Conservation (phyloP, 768 basidiomycete species). For the Pisolithus orientalis region DNA sequence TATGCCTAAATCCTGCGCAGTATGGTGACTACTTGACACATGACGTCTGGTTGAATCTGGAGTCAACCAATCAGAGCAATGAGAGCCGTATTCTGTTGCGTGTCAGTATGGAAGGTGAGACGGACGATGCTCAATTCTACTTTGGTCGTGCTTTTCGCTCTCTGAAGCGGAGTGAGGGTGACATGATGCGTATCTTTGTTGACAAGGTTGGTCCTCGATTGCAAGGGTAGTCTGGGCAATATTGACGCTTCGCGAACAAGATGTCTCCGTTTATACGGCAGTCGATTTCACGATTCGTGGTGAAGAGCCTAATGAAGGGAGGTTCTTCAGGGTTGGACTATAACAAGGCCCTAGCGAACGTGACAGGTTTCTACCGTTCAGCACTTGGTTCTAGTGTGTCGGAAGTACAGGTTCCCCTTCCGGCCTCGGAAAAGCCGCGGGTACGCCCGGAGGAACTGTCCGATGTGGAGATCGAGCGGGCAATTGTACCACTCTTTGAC, state of each 20-base stretch:
- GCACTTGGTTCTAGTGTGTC: conserved; percentile 58
- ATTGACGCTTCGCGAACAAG: conserved; percentile 33
- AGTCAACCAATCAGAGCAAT: conserved; percentile 40
- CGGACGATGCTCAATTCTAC: conserved; percentile 95
- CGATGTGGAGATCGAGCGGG: conserved; percentile 91
- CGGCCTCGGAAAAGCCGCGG: conserved; percentile 69
- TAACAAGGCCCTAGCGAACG: conserved; percentile 81
- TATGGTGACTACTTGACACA: conserved; percentile 87
- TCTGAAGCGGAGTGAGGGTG: conserved; percentile 85
- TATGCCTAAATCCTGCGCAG: conserved; percentile 84
- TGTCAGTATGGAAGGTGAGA: conserved; percentile 98
- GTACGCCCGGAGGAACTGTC: conserved; percentile 74
- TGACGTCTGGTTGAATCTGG: conserved; percentile 89
- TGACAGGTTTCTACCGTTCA: conserved; percentile 78
- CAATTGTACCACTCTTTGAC: conserved; percentile 87
- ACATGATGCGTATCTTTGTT: conserved; percentile 94
- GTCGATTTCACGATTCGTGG: conserved; percentile 67
- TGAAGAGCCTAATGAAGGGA: conserved; percentile 73
- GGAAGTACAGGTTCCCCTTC: conserved; percentile 76
- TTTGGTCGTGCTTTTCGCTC: conserved; percentile 94
- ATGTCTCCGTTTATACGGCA: conserved; percentile 93
- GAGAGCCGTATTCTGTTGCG: conserved; percentile 80
- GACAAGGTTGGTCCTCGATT: conserved; percentile 66
- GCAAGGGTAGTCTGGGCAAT: neutral
- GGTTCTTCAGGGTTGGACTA: conserved; percentile 60